A percentile compares a stretch with the other conserved stretches of the same genome.
phyloP scores from a whole-genome alignment of 306 rosid species.

The Rosa lucieae region DNA sequence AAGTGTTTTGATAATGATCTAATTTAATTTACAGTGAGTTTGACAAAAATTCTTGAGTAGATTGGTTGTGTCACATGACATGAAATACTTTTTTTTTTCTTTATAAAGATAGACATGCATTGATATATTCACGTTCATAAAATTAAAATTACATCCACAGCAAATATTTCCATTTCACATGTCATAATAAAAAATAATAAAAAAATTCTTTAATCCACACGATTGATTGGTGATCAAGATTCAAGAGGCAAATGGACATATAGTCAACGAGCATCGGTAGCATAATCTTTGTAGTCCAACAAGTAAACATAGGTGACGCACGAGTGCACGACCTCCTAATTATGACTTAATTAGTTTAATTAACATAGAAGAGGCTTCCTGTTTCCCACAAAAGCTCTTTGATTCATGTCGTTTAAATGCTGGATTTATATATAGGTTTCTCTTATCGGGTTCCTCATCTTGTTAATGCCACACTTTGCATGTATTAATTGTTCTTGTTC shows the following conservation, averaged over 20 bases:
- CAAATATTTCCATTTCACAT: too few relatives aligned
- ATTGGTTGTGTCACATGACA: too few relatives aligned
- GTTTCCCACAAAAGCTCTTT: conserved; percentile 24
- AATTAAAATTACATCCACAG: too few relatives aligned
- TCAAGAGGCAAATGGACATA: neutral
- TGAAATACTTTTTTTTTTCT: too few relatives aligned
- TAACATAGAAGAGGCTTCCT: conserved; percentile 15
- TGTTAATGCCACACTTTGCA: neutral
- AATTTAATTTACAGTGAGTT: too few relatives aligned
- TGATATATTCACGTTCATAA: too few relatives aligned
- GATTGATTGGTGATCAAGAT: too few relatives aligned
- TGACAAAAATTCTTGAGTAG: too few relatives aligned
- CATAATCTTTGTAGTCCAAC: neutral
- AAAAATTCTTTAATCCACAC: too few relatives aligned
- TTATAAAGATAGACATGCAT: too few relatives aligned
- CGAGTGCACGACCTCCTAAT: conserved; percentile 1
- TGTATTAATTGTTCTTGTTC: neutral
- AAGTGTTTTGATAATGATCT: too few relatives aligned
- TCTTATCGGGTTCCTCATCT: neutral
- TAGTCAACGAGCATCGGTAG: conserved; percentile 32
- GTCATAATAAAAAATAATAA: too few relatives aligned
- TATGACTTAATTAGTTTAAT: neutral
- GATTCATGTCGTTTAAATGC: conserved; percentile 22
- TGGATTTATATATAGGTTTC: neutral
- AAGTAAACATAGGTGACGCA: conserved; percentile 18